Evolutionary conservation across 176 grass and related monocot genomes (phyloP), one percentile per base, ranked within the genome.

Genomic region (Areca catechu): DNA sequence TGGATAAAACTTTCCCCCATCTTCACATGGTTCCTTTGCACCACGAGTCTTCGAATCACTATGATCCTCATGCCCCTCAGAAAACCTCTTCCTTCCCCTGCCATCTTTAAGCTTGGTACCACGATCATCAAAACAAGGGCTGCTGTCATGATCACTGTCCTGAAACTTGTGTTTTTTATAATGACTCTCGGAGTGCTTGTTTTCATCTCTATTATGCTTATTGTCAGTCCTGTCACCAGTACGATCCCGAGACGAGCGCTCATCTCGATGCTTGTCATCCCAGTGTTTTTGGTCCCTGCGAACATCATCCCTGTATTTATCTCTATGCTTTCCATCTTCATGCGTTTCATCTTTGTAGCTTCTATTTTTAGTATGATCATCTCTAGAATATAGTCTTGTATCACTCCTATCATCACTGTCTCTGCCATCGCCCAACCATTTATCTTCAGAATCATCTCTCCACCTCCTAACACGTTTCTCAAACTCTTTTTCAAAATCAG

Each of bases 361-460:
- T 77, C 83, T 83, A 75, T 64, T 64, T 81, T 78, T 86, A 19
- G 62, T 70, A 74, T 87, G 80, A 29, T 82, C 89, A 84, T 87
- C 73, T 67, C 74, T 95, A n/a, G 80, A 83, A 24, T 55, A 66
- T 25, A 60, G 71, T 75, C 79, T 98, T 68, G 68, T 84, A 30
- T 88, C 85, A 80, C 79, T 98, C 72, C 72, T 84, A 30, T 88
- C 82, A 83, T 86, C 80, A 20, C 30, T 54, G n/a, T 93, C 88
- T 68, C 80, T 93, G 75, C 69, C 76, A 53, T 93, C 82, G 58
- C 64, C 18, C 19, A 67, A 21, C 83, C 68, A 66, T 71, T 81
- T 95, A 75, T 83, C 80, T 90, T 79, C 80, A 62, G 49, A 64
- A 24, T 71, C 77, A 22, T 89, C 81, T 29, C 56, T 58, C 56